Evolutionary conservation across 192 early-diverging fungal genomes (phyloP).

Genomic region (Irineochytrium annulatum): DNA sequence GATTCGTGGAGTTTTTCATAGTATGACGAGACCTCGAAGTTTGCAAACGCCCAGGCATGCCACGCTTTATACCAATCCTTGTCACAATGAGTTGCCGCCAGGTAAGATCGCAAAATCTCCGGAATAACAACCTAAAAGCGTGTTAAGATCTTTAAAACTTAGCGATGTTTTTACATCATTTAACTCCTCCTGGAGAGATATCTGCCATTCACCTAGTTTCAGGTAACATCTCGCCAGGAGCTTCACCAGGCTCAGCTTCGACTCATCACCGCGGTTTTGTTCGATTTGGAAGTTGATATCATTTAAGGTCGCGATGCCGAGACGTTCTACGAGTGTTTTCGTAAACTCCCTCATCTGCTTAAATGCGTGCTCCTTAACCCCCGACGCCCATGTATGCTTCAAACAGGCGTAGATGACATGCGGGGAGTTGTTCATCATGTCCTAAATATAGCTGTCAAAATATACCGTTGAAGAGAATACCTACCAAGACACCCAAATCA

Average conservation of each 20-base stretch:
- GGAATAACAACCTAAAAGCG: conserved; percentile 38
- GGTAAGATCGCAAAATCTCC: conserved; percentile 77
- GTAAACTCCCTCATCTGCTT: conserved; percentile 76
- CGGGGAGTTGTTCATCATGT: conserved; percentile 49
- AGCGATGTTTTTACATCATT: too few species aligned
- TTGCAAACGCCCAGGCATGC: conserved; percentile 94
- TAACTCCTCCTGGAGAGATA: conserved; percentile 51
- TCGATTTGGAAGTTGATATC: conserved; percentile 45
- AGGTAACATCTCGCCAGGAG: conserved; percentile 72
- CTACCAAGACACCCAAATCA: conserved; percentile 42
- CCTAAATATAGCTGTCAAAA: conserved; percentile 16
- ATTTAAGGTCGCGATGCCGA: conserved; percentile 49
- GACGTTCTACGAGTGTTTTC: conserved; percentile 58
- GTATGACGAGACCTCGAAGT: conserved; percentile 81
- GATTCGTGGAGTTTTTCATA: conserved; percentile 59
- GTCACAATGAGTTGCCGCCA: conserved; percentile 83
- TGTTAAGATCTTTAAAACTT: too few species aligned
- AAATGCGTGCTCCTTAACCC: conserved; percentile 62
- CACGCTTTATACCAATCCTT: conserved; percentile 95
- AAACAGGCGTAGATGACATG: conserved; percentile 86
- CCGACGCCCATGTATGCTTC: conserved; percentile 83
- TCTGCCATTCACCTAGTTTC: conserved; percentile 94
- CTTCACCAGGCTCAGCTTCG: conserved; percentile 32
- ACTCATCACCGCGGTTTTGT: conserved; percentile 27
- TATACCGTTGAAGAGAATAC: background rate